phyloP scores from a whole-genome alignment of 2,329 filamentous ascomycete species.

The Curvularia sp. region DNA sequence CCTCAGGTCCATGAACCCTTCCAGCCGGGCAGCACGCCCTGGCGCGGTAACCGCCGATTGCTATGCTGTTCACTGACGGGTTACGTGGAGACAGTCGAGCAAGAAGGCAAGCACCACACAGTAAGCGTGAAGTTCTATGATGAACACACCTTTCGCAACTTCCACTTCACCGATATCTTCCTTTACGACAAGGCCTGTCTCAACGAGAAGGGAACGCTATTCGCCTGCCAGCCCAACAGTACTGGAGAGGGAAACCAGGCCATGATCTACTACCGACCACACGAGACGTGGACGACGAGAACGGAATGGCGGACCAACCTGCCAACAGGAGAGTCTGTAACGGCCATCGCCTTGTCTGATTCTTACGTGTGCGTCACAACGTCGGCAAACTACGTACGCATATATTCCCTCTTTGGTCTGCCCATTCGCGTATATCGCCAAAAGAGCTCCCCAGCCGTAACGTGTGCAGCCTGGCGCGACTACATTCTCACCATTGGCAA shows the following conservation, averaged over 20 bases:
- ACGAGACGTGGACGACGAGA: conserved; percentile 93
- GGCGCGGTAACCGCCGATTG: conserved; percentile 93
- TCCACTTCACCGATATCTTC: conserved; percentile 97
- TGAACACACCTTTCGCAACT: conserved; percentile 87
- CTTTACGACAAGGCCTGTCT: conserved; percentile 96
- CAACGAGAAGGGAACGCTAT: conserved; percentile 81
- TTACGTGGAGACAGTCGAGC: conserved; percentile 96
- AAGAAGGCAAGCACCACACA: conserved; percentile 85
- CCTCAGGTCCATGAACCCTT: conserved; percentile 83
- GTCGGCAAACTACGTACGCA: conserved; percentile 82
- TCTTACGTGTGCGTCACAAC: conserved; percentile 92
- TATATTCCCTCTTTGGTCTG: conserved; percentile 92
- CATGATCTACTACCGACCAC: conserved; percentile 92
- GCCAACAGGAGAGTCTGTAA: conserved; percentile 85
- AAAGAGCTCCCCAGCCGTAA: conserved; percentile 88
- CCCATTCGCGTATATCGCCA: conserved; percentile 89
- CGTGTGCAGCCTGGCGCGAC: conserved; percentile 92
- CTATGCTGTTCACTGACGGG: conserved; percentile 92
- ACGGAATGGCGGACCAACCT: conserved; percentile 88
- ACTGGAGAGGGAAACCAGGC: conserved; percentile 66
- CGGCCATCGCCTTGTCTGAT: conserved; percentile 87
- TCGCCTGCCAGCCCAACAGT: conserved; percentile 73
- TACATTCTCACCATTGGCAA: conserved; percentile 98
- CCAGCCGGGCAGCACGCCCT: conserved; percentile 93
- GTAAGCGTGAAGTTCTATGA: conserved; percentile 98